These are phyloP conservation scores for Letharia columbiana DNA, from an alignment of 495 filamentous ascomycete genomes.

Conservation along the genomic window DNA sequence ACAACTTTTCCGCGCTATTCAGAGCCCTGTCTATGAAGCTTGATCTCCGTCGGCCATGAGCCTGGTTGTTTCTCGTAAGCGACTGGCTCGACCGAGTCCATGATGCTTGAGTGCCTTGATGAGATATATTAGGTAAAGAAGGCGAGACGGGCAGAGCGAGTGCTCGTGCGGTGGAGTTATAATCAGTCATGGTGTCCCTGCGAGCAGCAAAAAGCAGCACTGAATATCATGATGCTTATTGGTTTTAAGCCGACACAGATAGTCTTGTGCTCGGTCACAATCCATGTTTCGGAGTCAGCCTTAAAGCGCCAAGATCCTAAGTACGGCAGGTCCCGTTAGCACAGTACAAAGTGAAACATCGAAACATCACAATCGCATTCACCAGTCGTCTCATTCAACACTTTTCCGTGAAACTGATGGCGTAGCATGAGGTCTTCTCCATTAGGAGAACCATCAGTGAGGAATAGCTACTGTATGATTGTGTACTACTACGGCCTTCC, in stretches of 20 bases:
- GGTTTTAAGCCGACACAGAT: not conserved
- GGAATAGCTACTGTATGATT: too few species aligned
- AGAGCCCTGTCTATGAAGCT: slow-evolving; percentile 41
- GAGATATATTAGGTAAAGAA: slow-evolving; percentile 27
- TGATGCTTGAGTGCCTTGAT: slow-evolving; percentile 30
- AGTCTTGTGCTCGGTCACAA: not conserved
- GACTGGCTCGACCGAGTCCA: slow-evolving; percentile 38
- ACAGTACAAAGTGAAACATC: too few species aligned
- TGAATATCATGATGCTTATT: not conserved
- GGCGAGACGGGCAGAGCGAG: slow-evolving; percentile 53
- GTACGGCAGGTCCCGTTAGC: too few species aligned
- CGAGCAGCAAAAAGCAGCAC: not conserved
- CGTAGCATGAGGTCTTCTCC: too few species aligned
- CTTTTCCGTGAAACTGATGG: too few species aligned
- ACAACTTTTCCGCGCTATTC: slow-evolving; percentile 35
- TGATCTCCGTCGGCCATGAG: slow-evolving; percentile 30
- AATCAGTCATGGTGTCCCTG: slow-evolving; percentile 22
- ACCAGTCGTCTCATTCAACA: too few species aligned
- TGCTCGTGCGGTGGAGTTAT: slow-evolving; percentile 55
- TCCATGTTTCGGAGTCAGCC: too few species aligned
- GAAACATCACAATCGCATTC: too few species aligned
- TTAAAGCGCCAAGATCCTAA: too few species aligned
- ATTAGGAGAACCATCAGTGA: too few species aligned
- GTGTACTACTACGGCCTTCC: too few species aligned
- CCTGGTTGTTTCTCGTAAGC: slow-evolving; percentile 14